phyloP scores from a whole-genome alignment of 805 yeast genomes.

The Metschnikowia sp. region DNA sequence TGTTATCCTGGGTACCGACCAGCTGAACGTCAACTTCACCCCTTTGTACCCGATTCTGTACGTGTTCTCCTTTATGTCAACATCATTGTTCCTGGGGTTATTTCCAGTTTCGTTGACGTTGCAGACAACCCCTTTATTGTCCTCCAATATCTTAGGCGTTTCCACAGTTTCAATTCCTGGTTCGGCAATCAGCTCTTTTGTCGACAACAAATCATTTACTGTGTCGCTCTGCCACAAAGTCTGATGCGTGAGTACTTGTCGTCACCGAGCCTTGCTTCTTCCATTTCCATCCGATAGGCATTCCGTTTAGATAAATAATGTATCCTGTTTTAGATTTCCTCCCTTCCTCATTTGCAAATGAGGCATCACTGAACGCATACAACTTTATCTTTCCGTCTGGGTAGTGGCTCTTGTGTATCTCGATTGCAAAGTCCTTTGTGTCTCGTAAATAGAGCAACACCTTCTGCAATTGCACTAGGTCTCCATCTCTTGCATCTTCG shows the following conservation, averaged over 20 bases:
- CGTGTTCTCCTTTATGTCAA: constrained; percentile 1
- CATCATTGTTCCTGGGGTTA: constrained; percentile 1
- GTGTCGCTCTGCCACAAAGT: constrained; percentile 2
- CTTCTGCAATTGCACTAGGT: neutral
- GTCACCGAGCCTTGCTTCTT: constrained; percentile 2
- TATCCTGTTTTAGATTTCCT: constrained; percentile 1
- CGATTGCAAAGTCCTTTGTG: neutral
- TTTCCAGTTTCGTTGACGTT: constrained; percentile 5
- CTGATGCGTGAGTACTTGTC: neutral
- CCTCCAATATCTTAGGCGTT: constrained; percentile 2
- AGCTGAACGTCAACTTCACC: neutral
- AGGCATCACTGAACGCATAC: constrained; percentile 4
- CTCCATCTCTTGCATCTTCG: neutral
- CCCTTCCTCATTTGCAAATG: constrained; percentile 1
- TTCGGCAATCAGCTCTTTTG: neutral
- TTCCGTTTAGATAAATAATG: neutral
- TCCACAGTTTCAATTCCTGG: neutral
- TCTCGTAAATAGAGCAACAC: neutral
- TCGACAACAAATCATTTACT: neutral
- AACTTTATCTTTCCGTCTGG: neutral
- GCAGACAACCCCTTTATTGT: constrained; percentile 5
- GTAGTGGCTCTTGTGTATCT: neutral
- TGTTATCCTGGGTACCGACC: neutral
- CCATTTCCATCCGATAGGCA: neutral
- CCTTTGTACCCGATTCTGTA: neutral